Evolutionary conservation across 768 basidiomycete species (phyloP), one percentile per base, ranked within the genome.

Genomic region (Gymnopilus junonius): DNA sequence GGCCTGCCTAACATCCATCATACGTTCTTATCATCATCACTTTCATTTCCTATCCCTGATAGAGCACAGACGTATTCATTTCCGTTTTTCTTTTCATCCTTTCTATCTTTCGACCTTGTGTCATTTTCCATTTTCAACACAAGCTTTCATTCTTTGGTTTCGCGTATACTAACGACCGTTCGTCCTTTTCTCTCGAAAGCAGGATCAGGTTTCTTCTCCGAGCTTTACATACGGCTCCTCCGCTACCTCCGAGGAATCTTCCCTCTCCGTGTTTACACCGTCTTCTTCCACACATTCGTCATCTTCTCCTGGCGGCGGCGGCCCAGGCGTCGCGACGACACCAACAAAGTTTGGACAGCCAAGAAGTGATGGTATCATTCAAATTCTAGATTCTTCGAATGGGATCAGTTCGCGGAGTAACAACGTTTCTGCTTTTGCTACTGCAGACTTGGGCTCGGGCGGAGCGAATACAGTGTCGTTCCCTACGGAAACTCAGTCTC

Each of bases 141-240:
- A 29, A 34, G 31, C 23, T 34, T 51, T 50, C 25, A 63, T 21
- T 29, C 17, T 32, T 14, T 21, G 58, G 37, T 62, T 55, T 51
- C 17, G n/a, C n/a, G n/a, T n/a, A n/a, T n/a, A 69, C 62, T 59
- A 20, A 63, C 40, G 20, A 51, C 23, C 48, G 14, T 31, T 51
- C 17, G 34, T 27, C 3, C n/a, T n/a, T n/a, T n/a, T n/a, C n/a
- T n/a, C n/a, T n/a, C n/a, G n/a, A n/a, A 45, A 27, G 59, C 63
- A 73, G 70, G 68, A 73, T 50, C 63, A 69, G 27, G 48, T 60
- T 3, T 45, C 65, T 48, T 77, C 79, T 17, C 77, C 77, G 11
- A 69, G 67, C 4, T 60, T 78, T n/a, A 75, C 75, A n/a, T 69
- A 74, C 56, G 70, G 71, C 40, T 75, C 71, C 65, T 79, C 74